Percentiles rank a stretch among this genome's conserved stretches.
Conservation (phyloP, 2,329 filamentous ascomycete species). For the Alternaria sp. region DNA sequence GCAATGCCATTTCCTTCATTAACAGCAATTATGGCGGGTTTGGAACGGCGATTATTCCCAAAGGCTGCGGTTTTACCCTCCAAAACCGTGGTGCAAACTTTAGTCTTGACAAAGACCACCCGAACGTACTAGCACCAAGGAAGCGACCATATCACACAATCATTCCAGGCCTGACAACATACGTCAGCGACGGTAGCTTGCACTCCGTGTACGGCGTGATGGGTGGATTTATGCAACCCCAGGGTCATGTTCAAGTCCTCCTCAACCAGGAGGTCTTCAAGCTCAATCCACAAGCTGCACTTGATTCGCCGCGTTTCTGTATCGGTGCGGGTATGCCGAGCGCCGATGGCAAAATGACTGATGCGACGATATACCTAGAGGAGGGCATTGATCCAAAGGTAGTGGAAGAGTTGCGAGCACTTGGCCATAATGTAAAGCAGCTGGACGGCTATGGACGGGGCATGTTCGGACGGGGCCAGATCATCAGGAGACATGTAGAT, state of each 20-base stretch:
- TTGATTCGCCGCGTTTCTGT: conserved; percentile 91
- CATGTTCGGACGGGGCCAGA: conserved; percentile 85
- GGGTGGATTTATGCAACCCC: conserved; percentile 98
- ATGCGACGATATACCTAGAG: conserved; percentile 77
- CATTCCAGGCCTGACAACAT: conserved; percentile 90
- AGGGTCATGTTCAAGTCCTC: conserved; percentile 92
- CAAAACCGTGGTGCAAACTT: conserved; percentile 95
- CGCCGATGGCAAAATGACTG: conserved; percentile 62
- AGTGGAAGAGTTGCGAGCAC: conserved; percentile 68
- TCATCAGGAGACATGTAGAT: conserved; percentile 81
- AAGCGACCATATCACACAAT: conserved; percentile 98
- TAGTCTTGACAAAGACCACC: conserved; percentile 72
- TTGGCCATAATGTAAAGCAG: conserved; percentile 78
- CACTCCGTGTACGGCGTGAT: conserved; percentile 94
- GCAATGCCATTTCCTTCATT: conserved; percentile 95
- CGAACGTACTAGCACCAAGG: conserved; percentile 79
- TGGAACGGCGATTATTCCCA: conserved; percentile 85
- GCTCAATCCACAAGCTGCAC: conserved; percentile 82
- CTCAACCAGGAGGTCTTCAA: conserved; percentile 87
- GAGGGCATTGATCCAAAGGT: conserved; percentile 78
- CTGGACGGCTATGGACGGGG: conserved; percentile 70
- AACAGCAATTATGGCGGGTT: conserved; percentile 94
- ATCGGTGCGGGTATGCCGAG: conserved; percentile 78
- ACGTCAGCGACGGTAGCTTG: conserved; percentile 73
- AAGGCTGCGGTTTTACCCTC: conserved; percentile 87